Conservation (phyloP, 345 rosid species). For the Cochlearia excelsa region DNA sequence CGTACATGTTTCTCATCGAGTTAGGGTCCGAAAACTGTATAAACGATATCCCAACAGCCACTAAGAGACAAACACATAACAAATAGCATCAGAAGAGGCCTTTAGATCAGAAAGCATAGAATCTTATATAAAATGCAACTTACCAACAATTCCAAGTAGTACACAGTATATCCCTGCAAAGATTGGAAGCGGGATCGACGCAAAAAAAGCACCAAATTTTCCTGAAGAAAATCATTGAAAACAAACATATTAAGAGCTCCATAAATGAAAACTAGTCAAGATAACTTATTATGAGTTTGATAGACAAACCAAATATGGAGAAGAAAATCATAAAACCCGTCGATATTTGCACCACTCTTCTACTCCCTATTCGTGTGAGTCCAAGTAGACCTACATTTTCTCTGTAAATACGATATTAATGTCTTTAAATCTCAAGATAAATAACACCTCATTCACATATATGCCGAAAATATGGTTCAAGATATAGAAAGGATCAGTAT, state of each 20-base stretch:
- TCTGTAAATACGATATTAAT: slow-evolving; percentile 44
- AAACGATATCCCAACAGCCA: slow-evolving; percentile 82
- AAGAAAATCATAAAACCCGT: slow-evolving; percentile 96
- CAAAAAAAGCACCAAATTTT: slow-evolving; percentile 95
- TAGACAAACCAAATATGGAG: slow-evolving; percentile 82
- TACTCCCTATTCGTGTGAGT: slow-evolving; percentile 84
- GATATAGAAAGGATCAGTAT: background rate
- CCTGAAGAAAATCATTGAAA: slow-evolving; percentile 46
- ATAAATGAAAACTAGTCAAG: background rate
- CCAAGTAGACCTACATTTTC: slow-evolving; percentile 98
- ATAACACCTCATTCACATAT: background rate
- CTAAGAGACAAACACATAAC: slow-evolving; percentile 38
- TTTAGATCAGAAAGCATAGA: background rate
- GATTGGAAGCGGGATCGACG: slow-evolving; percentile 90
- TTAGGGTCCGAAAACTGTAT: slow-evolving; percentile 78
- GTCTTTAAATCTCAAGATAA: slow-evolving; percentile 4
- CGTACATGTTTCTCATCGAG: slow-evolving; percentile 85
- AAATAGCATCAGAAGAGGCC: slow-evolving; percentile 13
- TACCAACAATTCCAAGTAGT: slow-evolving; percentile 86
- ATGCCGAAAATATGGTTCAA: background rate
- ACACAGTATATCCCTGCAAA: slow-evolving; percentile 91
- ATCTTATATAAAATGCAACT: slow-evolving; percentile 28
- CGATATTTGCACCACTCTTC: slow-evolving; percentile 91
- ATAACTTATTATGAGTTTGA: background rate
- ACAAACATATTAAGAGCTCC: background rate